A percentile compares a stretch with the other conserved stretches of the same genome.
Conservation (phyloP, 495 filamentous ascomycete species). For the Aspergillus diversus region DNA sequence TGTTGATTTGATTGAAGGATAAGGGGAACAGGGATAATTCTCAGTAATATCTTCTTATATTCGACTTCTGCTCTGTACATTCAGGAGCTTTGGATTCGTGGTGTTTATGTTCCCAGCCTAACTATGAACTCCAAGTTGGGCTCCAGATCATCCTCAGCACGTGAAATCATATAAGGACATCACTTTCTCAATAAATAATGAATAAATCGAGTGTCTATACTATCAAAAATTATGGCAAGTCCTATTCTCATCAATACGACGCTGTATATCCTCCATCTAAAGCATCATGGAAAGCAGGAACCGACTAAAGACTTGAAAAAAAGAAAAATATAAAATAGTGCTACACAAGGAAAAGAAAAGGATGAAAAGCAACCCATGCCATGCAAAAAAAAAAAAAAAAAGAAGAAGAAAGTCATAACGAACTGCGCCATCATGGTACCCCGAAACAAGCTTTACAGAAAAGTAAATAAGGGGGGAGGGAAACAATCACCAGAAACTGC, state of each 20-base stretch:
- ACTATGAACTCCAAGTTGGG: too few relatives aligned
- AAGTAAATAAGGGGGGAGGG: slow-evolving; percentile 4
- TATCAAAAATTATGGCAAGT: neutral
- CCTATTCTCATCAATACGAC: slow-evolving; percentile 15
- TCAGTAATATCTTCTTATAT: too few relatives aligned
- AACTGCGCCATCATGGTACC: slow-evolving; percentile 25
- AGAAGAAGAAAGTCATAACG: slow-evolving; percentile 16
- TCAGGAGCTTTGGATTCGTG: too few relatives aligned
- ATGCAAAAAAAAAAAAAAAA: slow-evolving; percentile 25
- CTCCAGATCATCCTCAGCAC: too few relatives aligned
- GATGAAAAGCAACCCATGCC: slow-evolving; percentile 19
- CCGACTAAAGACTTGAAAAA: neutral
- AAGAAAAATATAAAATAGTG: slow-evolving; percentile 14
- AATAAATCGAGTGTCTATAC: too few relatives aligned
- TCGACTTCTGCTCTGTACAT: too few relatives aligned
- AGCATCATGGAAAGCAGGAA: neutral
- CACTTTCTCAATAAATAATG: too few relatives aligned
- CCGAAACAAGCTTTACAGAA: slow-evolving; percentile 22
- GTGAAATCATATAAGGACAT: too few relatives aligned
- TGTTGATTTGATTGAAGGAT: too few relatives aligned
- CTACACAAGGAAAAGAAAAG: slow-evolving; percentile 18
- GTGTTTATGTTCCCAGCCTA: too few relatives aligned
- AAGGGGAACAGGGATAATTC: too few relatives aligned
- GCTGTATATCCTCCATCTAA: neutral
- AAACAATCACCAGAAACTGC: slow-evolving; percentile 76